Percentiles rank a stretch among this genome's conserved stretches.
phyloP scores from a whole-genome alignment of 306 rosid genomes.

The Castanospermum australe region DNA sequence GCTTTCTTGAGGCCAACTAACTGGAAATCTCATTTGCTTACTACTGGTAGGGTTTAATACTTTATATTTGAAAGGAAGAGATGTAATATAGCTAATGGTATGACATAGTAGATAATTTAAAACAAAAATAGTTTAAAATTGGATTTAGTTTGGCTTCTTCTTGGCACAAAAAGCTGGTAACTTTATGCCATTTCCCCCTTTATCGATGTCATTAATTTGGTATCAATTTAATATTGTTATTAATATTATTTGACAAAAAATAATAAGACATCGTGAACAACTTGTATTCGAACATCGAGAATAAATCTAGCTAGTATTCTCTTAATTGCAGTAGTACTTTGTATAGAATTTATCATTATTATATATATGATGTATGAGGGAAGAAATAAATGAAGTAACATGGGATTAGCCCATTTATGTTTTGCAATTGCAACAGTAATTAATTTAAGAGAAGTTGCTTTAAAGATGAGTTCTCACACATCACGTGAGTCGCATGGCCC shows the following conservation, averaged over 20 bases:
- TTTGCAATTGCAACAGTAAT: background rate
- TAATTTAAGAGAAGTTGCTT: background rate
- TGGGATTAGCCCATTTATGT: background rate
- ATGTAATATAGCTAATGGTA: too few relatives aligned
- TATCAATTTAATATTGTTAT: background rate
- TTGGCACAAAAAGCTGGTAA: background rate
- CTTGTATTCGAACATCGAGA: background rate
- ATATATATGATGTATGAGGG: background rate
- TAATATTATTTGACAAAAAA: background rate
- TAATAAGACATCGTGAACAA: too few relatives aligned
- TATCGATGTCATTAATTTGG: background rate
- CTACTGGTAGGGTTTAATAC: too few relatives aligned
- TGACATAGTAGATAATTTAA: too few relatives aligned
- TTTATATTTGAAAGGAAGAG: too few relatives aligned
- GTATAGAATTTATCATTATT: background rate
- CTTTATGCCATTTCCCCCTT: background rate
- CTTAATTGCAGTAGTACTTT: background rate
- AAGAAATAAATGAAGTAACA: background rate
- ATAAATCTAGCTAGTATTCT: background rate
- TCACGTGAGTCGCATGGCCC: conserved; percentile 6
- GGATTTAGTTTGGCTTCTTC: background rate
- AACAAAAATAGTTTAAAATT: background rate
- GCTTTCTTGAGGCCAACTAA: background rate
- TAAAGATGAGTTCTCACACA: background rate
- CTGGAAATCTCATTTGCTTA: too few relatives aligned